Conservation (phyloP, 371 early-diverging fungal genomes). For the Mortierella sp. region DNA sequence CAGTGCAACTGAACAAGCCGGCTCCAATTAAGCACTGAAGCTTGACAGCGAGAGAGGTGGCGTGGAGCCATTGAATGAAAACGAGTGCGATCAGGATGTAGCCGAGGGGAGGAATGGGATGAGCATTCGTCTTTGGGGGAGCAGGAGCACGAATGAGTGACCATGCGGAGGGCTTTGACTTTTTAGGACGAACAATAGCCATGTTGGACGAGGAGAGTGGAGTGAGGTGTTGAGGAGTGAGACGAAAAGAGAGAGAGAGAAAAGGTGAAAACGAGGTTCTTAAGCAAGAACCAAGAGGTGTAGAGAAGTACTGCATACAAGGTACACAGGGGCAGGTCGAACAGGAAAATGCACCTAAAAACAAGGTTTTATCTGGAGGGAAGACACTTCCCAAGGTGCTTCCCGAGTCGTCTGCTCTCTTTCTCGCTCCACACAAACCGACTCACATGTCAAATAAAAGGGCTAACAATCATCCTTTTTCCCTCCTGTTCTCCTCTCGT, state of each 20-base stretch:
- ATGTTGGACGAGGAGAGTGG: neutral
- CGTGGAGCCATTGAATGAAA: slow-evolving; percentile 46
- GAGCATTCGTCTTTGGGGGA: slow-evolving; percentile 40
- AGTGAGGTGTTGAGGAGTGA: neutral
- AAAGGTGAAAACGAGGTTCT: neutral
- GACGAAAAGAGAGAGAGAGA: neutral
- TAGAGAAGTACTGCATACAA: neutral
- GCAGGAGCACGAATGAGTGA: slow-evolving; percentile 43
- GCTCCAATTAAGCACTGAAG: slow-evolving; percentile 52
- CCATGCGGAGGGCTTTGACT: slow-evolving; percentile 22
- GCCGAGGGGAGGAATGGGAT: slow-evolving; percentile 48
- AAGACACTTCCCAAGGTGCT: neutral
- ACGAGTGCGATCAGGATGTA: slow-evolving; percentile 47
- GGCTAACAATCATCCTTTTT: neutral
- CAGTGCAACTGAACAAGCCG: slow-evolving; percentile 49
- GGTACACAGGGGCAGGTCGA: neutral
- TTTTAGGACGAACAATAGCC: slow-evolving; percentile 15
- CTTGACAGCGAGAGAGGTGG: slow-evolving; percentile 53
- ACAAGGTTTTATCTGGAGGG: neutral
- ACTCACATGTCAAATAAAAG: slow-evolving; percentile 6
- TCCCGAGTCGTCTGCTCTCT: neutral
- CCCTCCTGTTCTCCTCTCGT: neutral
- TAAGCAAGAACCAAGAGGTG: neutral
- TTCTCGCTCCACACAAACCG: slow-evolving; percentile 4
- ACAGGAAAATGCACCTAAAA: neutral